phyloP scores from a whole-genome alignment of 352 stramenopile genomes.

The Phytophthora syringae region DNA sequence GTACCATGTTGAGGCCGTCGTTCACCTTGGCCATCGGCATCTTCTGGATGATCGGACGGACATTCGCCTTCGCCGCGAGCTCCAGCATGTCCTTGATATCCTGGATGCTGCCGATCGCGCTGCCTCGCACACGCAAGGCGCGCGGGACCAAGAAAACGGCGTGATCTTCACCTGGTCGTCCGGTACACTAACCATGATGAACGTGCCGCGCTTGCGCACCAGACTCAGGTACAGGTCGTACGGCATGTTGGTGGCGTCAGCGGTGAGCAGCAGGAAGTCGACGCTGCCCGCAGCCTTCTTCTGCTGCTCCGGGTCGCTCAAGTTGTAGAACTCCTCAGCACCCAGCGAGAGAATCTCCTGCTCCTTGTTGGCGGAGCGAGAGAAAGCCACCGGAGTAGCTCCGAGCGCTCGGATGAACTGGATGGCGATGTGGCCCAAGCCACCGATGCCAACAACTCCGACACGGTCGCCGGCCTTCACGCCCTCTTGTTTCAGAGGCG shows the following conservation, averaged over 20 bases:
- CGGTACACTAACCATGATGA: slow-evolving; percentile 61
- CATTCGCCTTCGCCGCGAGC: no score
- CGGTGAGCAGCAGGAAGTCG: slow-evolving; percentile 7
- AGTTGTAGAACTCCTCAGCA: no score
- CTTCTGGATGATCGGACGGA: no score
- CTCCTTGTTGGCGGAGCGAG: no score
- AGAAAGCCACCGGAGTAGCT: slow-evolving; percentile 17
- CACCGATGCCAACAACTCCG: slow-evolving; percentile 18
- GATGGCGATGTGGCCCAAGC: slow-evolving; percentile 15
- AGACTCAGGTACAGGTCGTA: slow-evolving; percentile 48
- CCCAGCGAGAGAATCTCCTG: no score
- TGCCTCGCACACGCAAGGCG: slow-evolving; percentile 8
- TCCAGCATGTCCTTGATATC: no score
- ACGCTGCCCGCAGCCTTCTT: slow-evolving; percentile 12
- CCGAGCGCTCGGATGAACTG: slow-evolving; percentile 28
- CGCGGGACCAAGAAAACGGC: slow-evolving; percentile 37
- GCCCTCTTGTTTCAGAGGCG: slow-evolving; percentile 15
- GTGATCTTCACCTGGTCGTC: slow-evolving; percentile 61
- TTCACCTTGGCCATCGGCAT: slow-evolving; percentile 54
- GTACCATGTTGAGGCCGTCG: slow-evolving; percentile 42
- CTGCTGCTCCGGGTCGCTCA: slow-evolving; percentile 13
- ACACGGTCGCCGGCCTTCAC: slow-evolving; percentile 25
- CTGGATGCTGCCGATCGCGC: no score
- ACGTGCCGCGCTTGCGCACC: slow-evolving; percentile 47
- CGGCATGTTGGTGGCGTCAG: slow-evolving; percentile 13